Base-by-base conservation (phyloP, 1,284 basidiomycete genomes). In the Trichosporon ovoides region DNA sequence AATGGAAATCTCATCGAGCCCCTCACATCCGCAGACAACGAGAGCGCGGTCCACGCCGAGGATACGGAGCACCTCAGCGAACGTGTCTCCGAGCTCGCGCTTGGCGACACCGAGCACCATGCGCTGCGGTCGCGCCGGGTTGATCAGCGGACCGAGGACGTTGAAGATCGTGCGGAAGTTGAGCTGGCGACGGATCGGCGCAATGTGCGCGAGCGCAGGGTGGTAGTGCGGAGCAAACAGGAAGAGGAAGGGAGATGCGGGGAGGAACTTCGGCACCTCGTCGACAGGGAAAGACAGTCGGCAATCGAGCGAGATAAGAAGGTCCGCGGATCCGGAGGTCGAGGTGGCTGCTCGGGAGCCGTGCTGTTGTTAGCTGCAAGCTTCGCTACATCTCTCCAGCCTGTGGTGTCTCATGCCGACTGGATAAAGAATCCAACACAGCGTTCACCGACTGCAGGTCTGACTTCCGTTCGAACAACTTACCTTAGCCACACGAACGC, bases 131-230 rank as follows among this genome's bases (percentile, higher is more conserved):
- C 81, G 79, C 0, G 91, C 88, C 0, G 95, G 96, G 77, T 97
- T 98, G 78, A 97, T 88, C 40, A 98, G 82, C 0, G 95, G 95
- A 0, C 96, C 95, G 38, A 98, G 83, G 59, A 96, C 81, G 79
- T 98, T 98, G 84, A 98, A 98, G 80, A 98, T 87, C 3, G 95
- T 98, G 24, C 94, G 89, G 81, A 97, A 97, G 58, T 93, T 92
- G 54, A 98, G 85, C 0, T 85, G 79, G 68, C 88, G 87, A 55
- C 95, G 87, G 69, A 89, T 85, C 0, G 94, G 92, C 0, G 88
- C 90, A 66, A 98, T 82, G 62, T 85, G 82, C 1, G 88, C 89
- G 38, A 98, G 82, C 0, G 89, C 78, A 0, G 94, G 93, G 77
- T 98, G 93, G 78, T 92, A 97, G 70, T 94, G 87, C 1, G 92